Evolutionary conservation across 352 stramenopile species (phyloP).

Genomic region (Pythium guiyangense): DNA sequence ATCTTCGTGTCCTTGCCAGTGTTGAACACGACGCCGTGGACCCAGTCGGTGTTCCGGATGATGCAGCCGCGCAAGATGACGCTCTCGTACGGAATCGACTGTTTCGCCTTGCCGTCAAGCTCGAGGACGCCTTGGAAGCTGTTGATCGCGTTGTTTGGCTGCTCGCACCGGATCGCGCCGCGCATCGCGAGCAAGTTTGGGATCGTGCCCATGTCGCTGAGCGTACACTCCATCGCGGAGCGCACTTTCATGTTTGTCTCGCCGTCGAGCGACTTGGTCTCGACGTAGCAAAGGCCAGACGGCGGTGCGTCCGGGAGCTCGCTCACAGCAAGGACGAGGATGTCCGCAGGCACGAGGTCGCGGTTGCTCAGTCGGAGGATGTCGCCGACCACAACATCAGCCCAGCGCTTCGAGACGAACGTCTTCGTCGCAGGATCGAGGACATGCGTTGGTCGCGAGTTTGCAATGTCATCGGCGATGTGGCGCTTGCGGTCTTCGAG

Average conservation of each 20-base stretch:
- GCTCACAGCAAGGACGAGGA: constrained; percentile 78
- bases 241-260: constrained; percentile 93
- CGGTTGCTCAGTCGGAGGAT: constrained; percentile 78
- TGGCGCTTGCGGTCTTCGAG: constrained; percentile 88
- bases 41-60: constrained; percentile 91
- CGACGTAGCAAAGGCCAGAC: constrained; percentile 82
- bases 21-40: constrained; percentile 91
- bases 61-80: constrained; percentile 90
- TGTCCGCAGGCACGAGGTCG: constrained; percentile 78
- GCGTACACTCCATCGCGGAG: constrained; percentile 68
- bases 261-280: constrained; percentile 90
- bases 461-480: constrained; percentile 76
- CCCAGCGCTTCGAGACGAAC: constrained; percentile 67
- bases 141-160: constrained; percentile 89
- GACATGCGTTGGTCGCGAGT: constrained; percentile 60
- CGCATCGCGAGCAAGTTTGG: constrained; percentile 47
- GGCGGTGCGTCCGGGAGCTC: constrained; percentile 55
- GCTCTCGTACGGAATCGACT: constrained; percentile 73
- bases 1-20: constrained; percentile 94
- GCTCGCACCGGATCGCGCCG: constrained; percentile 65
- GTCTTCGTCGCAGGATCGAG: constrained; percentile 34
- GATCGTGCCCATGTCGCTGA: constrained; percentile 36
- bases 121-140: constrained; percentile 87
- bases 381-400: constrained; percentile 83
- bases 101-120: constrained; percentile 37